phyloP scores from a whole-genome alignment of 1,284 basidiomycete species.

The Malassezia nana region DNA sequence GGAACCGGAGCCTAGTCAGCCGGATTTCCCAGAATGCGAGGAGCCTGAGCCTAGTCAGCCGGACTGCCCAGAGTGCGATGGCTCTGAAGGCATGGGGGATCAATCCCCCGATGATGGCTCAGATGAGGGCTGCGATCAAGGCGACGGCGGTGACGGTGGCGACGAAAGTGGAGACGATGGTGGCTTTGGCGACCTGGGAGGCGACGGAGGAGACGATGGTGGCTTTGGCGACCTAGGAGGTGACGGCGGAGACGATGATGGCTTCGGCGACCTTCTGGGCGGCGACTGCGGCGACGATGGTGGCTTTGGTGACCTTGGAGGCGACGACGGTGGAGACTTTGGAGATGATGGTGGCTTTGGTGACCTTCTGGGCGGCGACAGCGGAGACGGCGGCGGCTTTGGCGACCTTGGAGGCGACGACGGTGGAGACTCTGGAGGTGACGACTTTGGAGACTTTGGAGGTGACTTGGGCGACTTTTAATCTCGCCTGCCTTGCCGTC shows the following conservation, averaged over 20 bases:
- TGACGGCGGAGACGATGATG: neutral
- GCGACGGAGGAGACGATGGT: neutral
- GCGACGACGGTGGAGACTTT: neutral
- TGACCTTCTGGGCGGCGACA: neutral
- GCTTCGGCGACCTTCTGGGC: neutral
- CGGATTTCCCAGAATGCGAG: neutral
- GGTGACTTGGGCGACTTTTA: neutral
- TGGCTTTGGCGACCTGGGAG: constrained; percentile 7
- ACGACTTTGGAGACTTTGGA: neutral
- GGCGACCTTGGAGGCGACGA: neutral
- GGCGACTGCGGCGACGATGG: neutral
- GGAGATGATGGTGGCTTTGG: neutral
- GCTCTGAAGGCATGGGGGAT: neutral
- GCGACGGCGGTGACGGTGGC: neutral
- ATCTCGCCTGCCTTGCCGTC: neutral
- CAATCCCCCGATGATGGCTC: neutral
- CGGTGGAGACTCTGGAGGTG: neutral
- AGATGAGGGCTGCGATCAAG: neutral
- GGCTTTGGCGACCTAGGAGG: constrained; percentile 13
- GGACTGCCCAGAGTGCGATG: neutral
- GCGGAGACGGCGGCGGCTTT: neutral
- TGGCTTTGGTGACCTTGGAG: neutral
- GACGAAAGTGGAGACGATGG: neutral
- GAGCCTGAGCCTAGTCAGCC: neutral
- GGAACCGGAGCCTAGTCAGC: neutral